Percentiles rank a stretch among this genome's conserved stretches.
These are phyloP conservation scores for Capsella bursapastoris DNA, from an alignment of 345 rosid species.

Conservation along the genomic window DNA sequence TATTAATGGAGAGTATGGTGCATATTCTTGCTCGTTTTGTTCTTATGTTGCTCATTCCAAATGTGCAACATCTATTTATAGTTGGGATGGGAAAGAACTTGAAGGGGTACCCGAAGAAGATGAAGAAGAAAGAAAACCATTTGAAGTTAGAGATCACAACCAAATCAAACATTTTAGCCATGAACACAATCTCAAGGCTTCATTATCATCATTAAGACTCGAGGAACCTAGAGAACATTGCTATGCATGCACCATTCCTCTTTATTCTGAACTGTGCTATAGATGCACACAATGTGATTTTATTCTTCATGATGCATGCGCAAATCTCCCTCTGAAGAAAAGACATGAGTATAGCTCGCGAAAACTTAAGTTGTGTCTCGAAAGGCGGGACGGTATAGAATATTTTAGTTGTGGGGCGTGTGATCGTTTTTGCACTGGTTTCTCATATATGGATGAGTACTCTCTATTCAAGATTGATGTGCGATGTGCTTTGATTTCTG, in stretches of 20 bases:
- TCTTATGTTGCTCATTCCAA: conserved; percentile 7
- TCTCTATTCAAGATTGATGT: neutral
- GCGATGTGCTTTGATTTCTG: conserved; percentile 11
- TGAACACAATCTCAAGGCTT: neutral
- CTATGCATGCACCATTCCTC: conserved; percentile 8
- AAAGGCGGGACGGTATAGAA: neutral
- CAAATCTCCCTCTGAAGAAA: conserved; percentile 8
- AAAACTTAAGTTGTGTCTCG: neutral
- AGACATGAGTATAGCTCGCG: neutral
- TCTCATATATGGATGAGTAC: neutral
- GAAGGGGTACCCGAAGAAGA: conserved; percentile 2
- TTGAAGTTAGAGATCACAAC: neutral
- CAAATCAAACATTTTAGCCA: conserved; percentile 2
- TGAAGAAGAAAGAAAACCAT: conserved; percentile 2
- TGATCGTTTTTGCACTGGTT: neutral
- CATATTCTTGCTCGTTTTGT: neutral
- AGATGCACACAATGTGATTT: conserved; percentile 8
- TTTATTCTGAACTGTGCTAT: neutral
- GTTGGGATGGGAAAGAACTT: neutral
- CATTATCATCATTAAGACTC: neutral
- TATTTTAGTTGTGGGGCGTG: neutral
- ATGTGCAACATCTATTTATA: neutral
- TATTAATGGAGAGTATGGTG: neutral
- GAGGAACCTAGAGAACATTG: conserved; percentile 6
- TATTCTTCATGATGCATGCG: conserved; percentile 6